These are phyloP conservation scores for Amphirosellinia nigrospora DNA, from an alignment of 495 filamentous ascomycete genomes.

Conservation along the genomic window DNA sequence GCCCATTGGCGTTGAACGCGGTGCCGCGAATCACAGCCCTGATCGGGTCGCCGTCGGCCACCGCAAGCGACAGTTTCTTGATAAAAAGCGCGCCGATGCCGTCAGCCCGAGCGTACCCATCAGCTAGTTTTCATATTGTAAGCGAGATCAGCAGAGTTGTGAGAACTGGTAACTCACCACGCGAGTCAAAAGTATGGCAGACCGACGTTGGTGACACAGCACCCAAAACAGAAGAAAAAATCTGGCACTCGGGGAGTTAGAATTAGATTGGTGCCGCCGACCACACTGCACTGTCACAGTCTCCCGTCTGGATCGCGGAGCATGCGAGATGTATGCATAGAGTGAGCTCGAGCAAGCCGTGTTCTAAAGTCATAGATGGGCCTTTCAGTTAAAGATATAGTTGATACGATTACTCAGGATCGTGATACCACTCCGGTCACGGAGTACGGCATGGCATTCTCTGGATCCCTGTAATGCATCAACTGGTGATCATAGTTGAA, in stretches of 20 bases:
- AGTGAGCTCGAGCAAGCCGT: slow-evolving; percentile 51
- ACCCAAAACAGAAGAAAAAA: slow-evolving; percentile 7
- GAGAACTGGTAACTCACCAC: background rate
- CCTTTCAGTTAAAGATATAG: slow-evolving; percentile 29
- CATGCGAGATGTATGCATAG: slow-evolving; percentile 43
- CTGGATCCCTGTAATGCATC: slow-evolving; percentile 27
- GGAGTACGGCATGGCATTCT: background rate
- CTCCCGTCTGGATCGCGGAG: slow-evolving; percentile 20
- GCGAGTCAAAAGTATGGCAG: slow-evolving; percentile 50
- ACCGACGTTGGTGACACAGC: slow-evolving; percentile 38
- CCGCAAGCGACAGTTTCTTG: slow-evolving; percentile 53
- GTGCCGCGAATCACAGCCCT: slow-evolving; percentile 56
- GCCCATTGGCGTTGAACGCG: slow-evolving; percentile 51
- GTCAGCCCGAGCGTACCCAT: slow-evolving; percentile 58
- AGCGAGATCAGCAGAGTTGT: no score
- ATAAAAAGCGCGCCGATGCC: slow-evolving; percentile 51
- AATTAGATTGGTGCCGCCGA: slow-evolving; percentile 26
- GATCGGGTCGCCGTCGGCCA: slow-evolving; percentile 53
- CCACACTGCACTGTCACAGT: slow-evolving; percentile 18
- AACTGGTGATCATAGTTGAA: slow-evolving; percentile 74
- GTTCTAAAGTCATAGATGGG: slow-evolving; percentile 35
- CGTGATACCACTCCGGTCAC: slow-evolving; percentile 21
- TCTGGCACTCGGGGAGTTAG: slow-evolving; percentile 11
- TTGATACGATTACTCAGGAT: slow-evolving; percentile 32
- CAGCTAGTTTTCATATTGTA: no score